phyloP scores from a whole-genome alignment of 768 basidiomycete species.

The Pilatotrama ljubarskyi region DNA sequence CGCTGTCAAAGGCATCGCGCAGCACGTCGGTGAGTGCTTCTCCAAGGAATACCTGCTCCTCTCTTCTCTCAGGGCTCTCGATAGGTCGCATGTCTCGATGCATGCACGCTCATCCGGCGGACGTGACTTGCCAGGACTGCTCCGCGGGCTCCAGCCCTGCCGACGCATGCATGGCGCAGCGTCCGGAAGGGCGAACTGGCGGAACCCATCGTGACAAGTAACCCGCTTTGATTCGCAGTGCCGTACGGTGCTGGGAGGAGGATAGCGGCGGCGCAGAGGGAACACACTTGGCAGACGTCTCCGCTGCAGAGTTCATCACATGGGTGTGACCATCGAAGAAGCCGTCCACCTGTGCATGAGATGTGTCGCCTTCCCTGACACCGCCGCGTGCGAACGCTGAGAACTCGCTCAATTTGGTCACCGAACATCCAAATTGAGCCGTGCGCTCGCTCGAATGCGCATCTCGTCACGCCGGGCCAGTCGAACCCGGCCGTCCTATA shows the following conservation, averaged over 20 bases:
- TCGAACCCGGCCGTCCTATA: slow-evolving; percentile 13
- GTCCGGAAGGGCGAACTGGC: background rate
- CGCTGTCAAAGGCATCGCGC: slow-evolving; percentile 13
- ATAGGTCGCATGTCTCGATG: slow-evolving; percentile 11
- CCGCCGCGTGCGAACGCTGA: slow-evolving; percentile 20
- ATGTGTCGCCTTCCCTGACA: slow-evolving; percentile 13
- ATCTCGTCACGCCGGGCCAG: slow-evolving; percentile 11
- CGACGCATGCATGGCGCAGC: background rate
- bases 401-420: slow-evolving; percentile 11
- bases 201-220: background rate
- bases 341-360: slow-evolving; percentile 3
- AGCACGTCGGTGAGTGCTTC: slow-evolving; percentile 20
- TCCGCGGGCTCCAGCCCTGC: background rate
- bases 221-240: slow-evolving; percentile 1
- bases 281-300: background rate
- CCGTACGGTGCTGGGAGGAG: background rate
- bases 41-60: slow-evolving; percentile 7
- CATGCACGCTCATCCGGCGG: background rate
- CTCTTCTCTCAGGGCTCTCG: slow-evolving; percentile 14
- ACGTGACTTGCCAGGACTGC: background rate
- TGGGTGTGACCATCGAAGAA: slow-evolving; percentile 21
- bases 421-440: slow-evolving; percentile 15
- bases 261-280: slow-evolving; percentile 9
- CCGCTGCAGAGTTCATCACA: slow-evolving; percentile 12
- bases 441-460: slow-evolving; percentile 5